Base-by-base conservation (phyloP, 2,329 filamentous ascomycete genomes). In the Colletotrichum destructivum region DNA sequence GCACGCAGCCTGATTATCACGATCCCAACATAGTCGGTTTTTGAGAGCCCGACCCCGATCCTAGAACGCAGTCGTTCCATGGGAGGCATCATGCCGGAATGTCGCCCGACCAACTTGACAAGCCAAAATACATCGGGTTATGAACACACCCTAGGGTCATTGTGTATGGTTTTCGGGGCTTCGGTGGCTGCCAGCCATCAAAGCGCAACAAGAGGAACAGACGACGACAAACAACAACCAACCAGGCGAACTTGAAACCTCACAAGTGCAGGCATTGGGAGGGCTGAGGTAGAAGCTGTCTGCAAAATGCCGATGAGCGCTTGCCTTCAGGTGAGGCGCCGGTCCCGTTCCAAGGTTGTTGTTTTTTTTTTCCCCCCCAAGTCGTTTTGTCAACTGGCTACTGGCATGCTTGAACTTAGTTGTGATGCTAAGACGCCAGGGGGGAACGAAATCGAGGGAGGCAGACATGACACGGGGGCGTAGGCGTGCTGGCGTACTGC, bases 211-310 rank as follows among this genome's bases (percentile, higher is more conserved):
- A 47, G 15, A 16, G 26, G 46, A 66, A 40, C 40, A 40, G 35
- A 51, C 63, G 31, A 31, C 31, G 7, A 31, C 31, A 31, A 31
- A 31, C 31, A 31, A 31, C 31, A 31, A 31, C 5, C 42, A 67
- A 57, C 54, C 44, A 68, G 64, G 57, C 64, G 51, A 23, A 57
- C 42, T 68, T 68, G 64, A 62, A 67, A 62, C 68, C 57, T 42
- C 44, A 57, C 44, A 44, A 62, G 8, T 52, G 57, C 52, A 44
- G 51, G 52, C 57, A 44, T 49, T 42, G 51, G 26, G 12, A 31
- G 23, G 8, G 9, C 15, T n/a, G 9, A 18, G 2, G 31, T 40
- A 12, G 13, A 55, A 18, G 31, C 31, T 18, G 31, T 18, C 11
- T 18, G 31, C 18, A 6, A 44, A 35, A 54, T 46, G 23, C 47